Base-by-base conservation (phyloP, 2,329 filamentous ascomycete genomes). In the Claviceps fusiformis region DNA sequence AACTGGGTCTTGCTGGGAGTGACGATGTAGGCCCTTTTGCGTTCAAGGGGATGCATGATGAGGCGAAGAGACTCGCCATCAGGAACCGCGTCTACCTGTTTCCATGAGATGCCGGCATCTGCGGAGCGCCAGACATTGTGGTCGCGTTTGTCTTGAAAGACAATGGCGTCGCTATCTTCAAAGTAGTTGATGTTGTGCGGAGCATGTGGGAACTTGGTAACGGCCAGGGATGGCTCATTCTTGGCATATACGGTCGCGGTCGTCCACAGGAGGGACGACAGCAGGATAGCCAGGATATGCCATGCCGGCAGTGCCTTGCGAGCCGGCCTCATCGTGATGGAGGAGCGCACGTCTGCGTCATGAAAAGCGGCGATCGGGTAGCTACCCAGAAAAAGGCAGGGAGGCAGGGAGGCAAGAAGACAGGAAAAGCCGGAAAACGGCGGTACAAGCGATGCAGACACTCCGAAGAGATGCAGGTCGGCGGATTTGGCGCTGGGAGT, bases 141-240 rank as follows among this genome's bases (percentile, higher is more conserved):
- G 45, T 78, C 77, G 15, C 76, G 69, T 52, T 74, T 65, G 67
- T 95, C 87, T 63, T 86, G 83, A 65, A 89, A 83, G 49, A 97
- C 71, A 57, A 95, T 76, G 53, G 86, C 81, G 67, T 95, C 85
- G 61, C 88, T 91, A 68, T 92, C 88, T 65, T 93, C 85, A 66
- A 98, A 97, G 72, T 95, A 98, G 71, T 87, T 86, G 60, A 96
- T 74, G 66, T 83, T 83, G 54, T 72, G 67, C 0, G 89, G 87
- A 54, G 76, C 70, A 63, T 83, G 75, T 48, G 86, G 74, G 71
- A 96, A 87, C 50, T 78, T 70, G 54, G 75, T 86, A 57, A 76
- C 72, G 58, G 78, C 75, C 63, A 95, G 77, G 55, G 76, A 76
- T 29, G 91, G 91, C 51, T 76, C 75, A 64, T 83, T 79, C 67